These are phyloP conservation scores for Anacardium occidentale DNA, from an alignment of 345 rosid species.

Conservation along the genomic window DNA sequence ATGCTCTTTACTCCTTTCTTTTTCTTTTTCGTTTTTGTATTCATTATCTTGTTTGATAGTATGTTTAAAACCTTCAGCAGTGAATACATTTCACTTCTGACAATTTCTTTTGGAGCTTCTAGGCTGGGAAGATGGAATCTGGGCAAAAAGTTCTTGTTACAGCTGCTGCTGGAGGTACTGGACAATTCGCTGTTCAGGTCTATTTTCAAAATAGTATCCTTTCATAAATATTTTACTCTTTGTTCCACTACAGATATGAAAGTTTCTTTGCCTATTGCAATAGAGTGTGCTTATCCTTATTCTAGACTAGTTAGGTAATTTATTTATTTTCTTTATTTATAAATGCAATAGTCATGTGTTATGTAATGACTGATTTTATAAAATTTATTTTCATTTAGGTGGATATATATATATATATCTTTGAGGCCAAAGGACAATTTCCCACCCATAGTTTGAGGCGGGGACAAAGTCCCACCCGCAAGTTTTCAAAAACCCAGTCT, in stretches of 20 bases:
- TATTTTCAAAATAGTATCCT: constrained; percentile 6
- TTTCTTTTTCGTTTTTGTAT: neutral
- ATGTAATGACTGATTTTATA: neutral
- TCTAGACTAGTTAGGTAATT: neutral
- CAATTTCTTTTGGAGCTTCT: constrained; percentile 19
- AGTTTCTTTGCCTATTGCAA: too few species aligned
- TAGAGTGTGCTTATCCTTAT: constrained; percentile 11
- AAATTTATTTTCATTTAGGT: neutral
- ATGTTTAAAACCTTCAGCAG: neutral
- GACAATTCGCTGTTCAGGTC: constrained; percentile 99
- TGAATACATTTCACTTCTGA: constrained; percentile 17
- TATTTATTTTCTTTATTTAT: neutral
- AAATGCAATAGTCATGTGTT: neutral
- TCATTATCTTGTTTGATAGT: neutral
- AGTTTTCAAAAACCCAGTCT: too few species aligned
- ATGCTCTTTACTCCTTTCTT: too few species aligned
- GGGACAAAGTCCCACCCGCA: too few species aligned
- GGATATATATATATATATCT: too few species aligned
- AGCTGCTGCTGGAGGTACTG: constrained; percentile 99
- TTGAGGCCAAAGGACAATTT: too few species aligned
- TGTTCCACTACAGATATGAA: neutral
- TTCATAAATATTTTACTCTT: constrained; percentile 7
- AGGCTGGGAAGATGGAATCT: constrained; percentile 87
- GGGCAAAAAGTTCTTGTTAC: constrained; percentile 83
- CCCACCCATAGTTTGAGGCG: too few species aligned